Base-by-base conservation (phyloP, 2,329 filamentous ascomycete species). In the Xylariaceae sp. region DNA sequence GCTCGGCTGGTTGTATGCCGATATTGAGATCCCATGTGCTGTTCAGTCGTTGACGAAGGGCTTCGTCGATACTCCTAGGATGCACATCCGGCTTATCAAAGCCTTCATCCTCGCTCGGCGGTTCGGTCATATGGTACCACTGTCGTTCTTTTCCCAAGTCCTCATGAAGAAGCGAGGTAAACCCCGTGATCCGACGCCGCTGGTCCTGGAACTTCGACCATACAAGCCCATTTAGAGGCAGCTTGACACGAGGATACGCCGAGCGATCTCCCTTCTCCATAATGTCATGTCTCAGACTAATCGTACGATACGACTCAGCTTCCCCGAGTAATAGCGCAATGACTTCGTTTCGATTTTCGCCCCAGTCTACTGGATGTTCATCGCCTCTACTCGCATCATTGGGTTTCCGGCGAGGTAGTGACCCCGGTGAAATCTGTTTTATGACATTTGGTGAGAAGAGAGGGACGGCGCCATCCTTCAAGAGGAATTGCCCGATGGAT, bases 71-170 rank as follows among this genome's bases (percentile, higher is more conserved):
- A 4, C 15, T 9, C 9, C 34, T 44, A 8, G 53, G 54, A 1
- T 10, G 13, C 3, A n/a, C 17, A n/a, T 48, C 30, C 10, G 17
- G n/a, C 48, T 30, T 30, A 30, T 30, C 23, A 30, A 3, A 15
- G 17, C 52, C 2, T 3, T 49, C n/a, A 10, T 35, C 11, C 4
- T 48, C 35, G 6, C 56, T 49, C 2, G 37, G 35, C 0, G 30
- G 10, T 2, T 61, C 59, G 2, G 53, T 63, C 58, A 42, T 39
- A 18, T 1, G n/a, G 23, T 61, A 62, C 55, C 56, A 60, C 10
- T 53, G 51, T 10, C 51, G 53, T 30, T 64, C 58, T 11, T 56
- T 56, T 39, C 51, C 53, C 11, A 64, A 35, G 35, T 64, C 56
- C 42, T 62, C 58, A 44, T 62, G 51, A 7, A 61, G 53, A 10